phyloP scores from a whole-genome alignment of 75 land plant species.

The Pinus taeda region DNA sequence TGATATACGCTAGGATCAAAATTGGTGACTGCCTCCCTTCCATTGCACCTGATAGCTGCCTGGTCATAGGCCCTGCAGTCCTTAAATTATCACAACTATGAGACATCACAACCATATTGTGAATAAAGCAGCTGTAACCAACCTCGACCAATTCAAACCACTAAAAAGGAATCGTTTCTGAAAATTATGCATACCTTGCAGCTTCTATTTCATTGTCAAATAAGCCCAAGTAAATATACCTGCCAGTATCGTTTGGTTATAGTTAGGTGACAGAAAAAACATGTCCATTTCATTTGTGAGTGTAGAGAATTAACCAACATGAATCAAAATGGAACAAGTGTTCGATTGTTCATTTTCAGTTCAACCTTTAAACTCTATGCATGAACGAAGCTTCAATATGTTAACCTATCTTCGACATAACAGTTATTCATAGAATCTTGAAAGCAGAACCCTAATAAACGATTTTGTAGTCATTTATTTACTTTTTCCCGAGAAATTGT shows the following conservation, averaged over 20 bases:
- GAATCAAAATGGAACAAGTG: too few species aligned
- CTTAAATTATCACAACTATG: not conserved
- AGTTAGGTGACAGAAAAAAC: not conserved
- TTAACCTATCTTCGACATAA: too few species aligned
- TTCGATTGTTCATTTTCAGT: too few species aligned
- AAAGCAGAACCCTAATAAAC: not conserved
- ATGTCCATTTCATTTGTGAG: not conserved
- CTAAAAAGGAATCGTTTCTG: too few species aligned
- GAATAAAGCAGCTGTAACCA: too few species aligned
- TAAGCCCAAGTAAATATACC: slow-evolving; percentile 46
- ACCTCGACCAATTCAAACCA: too few species aligned
- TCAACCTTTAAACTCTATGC: too few species aligned
- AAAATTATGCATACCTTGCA: slow-evolving; percentile 27
- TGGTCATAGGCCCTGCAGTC: slow-evolving; percentile 42
- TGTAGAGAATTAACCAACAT: too few species aligned
- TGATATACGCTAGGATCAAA: slow-evolving; percentile 41
- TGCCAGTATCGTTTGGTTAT: not conserved
- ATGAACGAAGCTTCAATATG: too few species aligned
- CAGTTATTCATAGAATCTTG: too few species aligned
- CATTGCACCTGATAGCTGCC: slow-evolving; percentile 47
- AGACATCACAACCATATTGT: not conserved
- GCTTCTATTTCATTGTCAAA: slow-evolving; percentile 52
- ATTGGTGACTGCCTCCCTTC: slow-evolving; percentile 50
- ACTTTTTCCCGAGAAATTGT: slow-evolving; percentile 50
- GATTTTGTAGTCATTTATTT: not conserved